phyloP scores from a whole-genome alignment of 1,139 yeast species.

The Hyphopichia burtonii region DNA sequence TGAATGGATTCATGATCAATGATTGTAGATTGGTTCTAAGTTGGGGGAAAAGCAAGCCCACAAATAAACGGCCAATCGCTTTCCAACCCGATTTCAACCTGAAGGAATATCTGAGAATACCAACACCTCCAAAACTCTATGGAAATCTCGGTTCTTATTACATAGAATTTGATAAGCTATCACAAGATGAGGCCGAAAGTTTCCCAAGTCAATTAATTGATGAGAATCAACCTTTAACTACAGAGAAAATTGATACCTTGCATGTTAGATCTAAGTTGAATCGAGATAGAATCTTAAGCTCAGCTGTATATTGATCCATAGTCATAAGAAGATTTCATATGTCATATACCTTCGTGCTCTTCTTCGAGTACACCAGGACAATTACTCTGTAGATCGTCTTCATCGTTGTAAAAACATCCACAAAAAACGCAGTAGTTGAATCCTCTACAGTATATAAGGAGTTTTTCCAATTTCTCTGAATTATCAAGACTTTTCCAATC shows the following conservation, averaged over 20 bases:
- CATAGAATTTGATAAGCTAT: slow-evolving; percentile 18
- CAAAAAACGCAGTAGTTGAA: slow-evolving; percentile 32
- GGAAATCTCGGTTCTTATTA: slow-evolving; percentile 12
- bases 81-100: neutral
- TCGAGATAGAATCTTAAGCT: slow-evolving; percentile 14
- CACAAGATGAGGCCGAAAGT: slow-evolving; percentile 10
- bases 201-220: slow-evolving; percentile 11
- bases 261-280: slow-evolving; percentile 15
- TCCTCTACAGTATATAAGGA: slow-evolving; percentile 20
- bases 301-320: slow-evolving; percentile 9
- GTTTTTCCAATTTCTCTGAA: slow-evolving; percentile 6
- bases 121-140: slow-evolving; percentile 18
- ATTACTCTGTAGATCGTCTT: slow-evolving; percentile 14
- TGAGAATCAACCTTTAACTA: slow-evolving; percentile 18
- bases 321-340: neutral
- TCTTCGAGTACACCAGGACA: slow-evolving; percentile 23
- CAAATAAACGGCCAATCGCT: neutral
- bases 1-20: slow-evolving; percentile 32
- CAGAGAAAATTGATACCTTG: slow-evolving; percentile 14
- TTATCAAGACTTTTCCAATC: slow-evolving; percentile 2
- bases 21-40: slow-evolving; percentile 28
- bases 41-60: slow-evolving; percentile 29
- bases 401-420: slow-evolving; percentile 18
- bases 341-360: slow-evolving; percentile 7
- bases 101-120: slow-evolving; percentile 12